Base-by-base conservation (phyloP, 1,284 basidiomycete genomes). In the Austroboletus rostrupii region DNA sequence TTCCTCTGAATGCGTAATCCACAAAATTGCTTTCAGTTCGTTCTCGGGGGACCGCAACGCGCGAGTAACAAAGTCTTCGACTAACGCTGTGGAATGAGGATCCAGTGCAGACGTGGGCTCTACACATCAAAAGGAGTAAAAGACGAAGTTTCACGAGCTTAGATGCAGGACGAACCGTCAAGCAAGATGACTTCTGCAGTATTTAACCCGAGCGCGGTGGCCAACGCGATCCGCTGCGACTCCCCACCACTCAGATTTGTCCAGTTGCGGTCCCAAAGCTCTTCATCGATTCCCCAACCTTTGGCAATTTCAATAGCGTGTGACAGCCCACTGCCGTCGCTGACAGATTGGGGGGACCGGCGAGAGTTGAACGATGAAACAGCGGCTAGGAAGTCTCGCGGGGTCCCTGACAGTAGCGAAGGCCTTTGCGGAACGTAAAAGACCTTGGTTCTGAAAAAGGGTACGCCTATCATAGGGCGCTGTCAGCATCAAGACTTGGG, bases 61-160 rank as follows among this genome's bases (percentile, higher is more conserved):
- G 16, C 73, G 64, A 3, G 76, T 57, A 13, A 93, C 69, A 43
- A 73, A 77, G 38, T 75, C 70, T 62, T 94, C 91, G 0, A 93
- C 87, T 26, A 73, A 66, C 11, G 71, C 60, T 20, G 83, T 82
- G 1, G 83, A 79, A 43, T 79, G 77, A n/a, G 80, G 72, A 64
- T 94, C 92, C 51, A 94, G 72, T 0, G 91, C 91, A 2, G 89
- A 92, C 0, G 92, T 93, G 0, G 91, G 91, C 66, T 94, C 91
- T 93, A 55, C 13, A n/a, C 6, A n/a, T 12, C 1, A 16, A 14
- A 20, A 46, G 14, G 26, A 39, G 45, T 41, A 13, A 53, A 41
- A 29, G 38, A 38, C n/a, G 28, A 12, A 17, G 17, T 35, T 26
- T 47, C 13, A 23, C 14, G 9, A 41, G 33, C 26, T 14, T 20